A percentile compares a stretch with the other conserved stretches of the same genome.
Conservation (phyloP, 345 rosid genomes). For the Eucalyptus decipiens region DNA sequence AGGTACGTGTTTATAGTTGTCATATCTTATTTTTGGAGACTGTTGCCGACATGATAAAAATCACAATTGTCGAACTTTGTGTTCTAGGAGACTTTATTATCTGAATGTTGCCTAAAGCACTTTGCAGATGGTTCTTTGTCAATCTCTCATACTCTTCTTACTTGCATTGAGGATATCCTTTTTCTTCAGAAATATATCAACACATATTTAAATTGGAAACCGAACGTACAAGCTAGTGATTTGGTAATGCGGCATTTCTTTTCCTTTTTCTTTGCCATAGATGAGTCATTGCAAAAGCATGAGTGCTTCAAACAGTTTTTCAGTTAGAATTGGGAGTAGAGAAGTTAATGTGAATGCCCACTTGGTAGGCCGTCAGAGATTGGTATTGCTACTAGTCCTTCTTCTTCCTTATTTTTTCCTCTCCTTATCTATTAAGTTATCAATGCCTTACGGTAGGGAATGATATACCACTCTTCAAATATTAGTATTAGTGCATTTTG, state of each 20-base stretch:
- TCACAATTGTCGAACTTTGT: neutral
- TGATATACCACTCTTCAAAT: neutral
- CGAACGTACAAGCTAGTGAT: neutral
- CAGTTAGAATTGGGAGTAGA: neutral
- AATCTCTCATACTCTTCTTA: neutral
- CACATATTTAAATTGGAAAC: neutral
- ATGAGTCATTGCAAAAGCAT: neutral
- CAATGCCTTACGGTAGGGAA: neutral
- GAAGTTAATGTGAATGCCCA: neutral
- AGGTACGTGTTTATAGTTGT: slow-evolving; percentile 24
- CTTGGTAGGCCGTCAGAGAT: neutral
- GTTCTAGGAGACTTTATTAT: neutral
- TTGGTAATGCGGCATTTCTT: neutral
- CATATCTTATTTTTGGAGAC: neutral
- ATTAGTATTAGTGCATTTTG: neutral
- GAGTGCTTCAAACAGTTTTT: neutral
- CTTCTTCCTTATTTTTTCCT: neutral
- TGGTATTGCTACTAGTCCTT: neutral
- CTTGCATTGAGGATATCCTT: neutral
- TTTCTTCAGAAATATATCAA: neutral
- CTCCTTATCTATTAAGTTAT: neutral
- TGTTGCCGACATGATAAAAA: neutral
- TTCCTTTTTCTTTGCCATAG: neutral
- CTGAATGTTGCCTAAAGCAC: neutral
- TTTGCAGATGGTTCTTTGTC: neutral